Evolutionary conservation across 2,329 filamentous ascomycete genomes (phyloP).

Genomic region (Helminthosporium solani): DNA sequence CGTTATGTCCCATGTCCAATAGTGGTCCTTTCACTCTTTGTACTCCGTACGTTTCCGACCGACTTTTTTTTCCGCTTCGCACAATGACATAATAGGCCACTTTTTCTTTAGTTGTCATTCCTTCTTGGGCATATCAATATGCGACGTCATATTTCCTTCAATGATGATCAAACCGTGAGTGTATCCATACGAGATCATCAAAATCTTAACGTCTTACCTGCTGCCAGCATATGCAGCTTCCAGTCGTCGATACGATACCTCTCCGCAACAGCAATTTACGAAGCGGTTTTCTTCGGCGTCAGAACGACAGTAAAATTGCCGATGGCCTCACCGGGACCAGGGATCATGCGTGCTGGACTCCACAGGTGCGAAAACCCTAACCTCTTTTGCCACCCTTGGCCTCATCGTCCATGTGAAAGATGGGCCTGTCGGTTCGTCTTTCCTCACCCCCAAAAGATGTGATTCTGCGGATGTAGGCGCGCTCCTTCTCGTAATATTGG

Average conservation of each 20-base stretch:
- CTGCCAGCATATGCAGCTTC: not conserved
- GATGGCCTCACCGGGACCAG: conserved; percentile 9
- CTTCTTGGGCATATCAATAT: not conserved
- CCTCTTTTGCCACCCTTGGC: not conserved
- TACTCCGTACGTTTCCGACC: not conserved
- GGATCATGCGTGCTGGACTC: conserved; percentile 3
- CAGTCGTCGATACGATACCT: not conserved
- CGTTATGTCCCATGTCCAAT: too few relatives aligned
- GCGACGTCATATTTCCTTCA: not conserved
- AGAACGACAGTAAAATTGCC: conserved; percentile 35
- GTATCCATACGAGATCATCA: too few relatives aligned
- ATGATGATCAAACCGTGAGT: not conserved
- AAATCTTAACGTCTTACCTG: not conserved
- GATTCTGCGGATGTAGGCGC: conserved; percentile 2
- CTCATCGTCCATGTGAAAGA: not conserved
- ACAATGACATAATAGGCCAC: not conserved
- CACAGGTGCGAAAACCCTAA: conserved; percentile 2
- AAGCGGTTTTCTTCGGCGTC: conserved; percentile 1
- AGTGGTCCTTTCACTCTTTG: too few relatives aligned
- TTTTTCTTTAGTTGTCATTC: too few relatives aligned
- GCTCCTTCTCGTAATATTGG: not conserved
- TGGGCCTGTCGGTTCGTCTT: not conserved
- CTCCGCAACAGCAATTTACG: not conserved
- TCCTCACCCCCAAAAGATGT: not conserved
- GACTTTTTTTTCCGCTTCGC: not conserved